A percentile compares a stretch with the other conserved stretches of the same genome.
Evolutionary conservation across 306 rosid species (phyloP).

Genomic region (Malus domestica): ASM211411v1 NC_041801.1:2849501-2850000

Average conservation of each 20-base stretch:
- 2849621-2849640: background rate
- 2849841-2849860: conserved; percentile 56
- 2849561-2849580: too few relatives aligned
- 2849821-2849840: background rate
- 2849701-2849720: conserved; percentile 63
- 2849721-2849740: conserved; percentile 36
- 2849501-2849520: conserved; percentile 46
- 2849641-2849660: conserved; percentile 17
- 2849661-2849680: conserved; percentile 60
- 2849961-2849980: conserved; percentile 63
- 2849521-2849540: conserved; percentile 66
- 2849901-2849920: conserved; percentile 96
- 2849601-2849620: background rate
- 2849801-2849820: background rate
- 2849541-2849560: background rate
- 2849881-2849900: conserved; percentile 73
- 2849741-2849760: background rate
- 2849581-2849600: background rate
- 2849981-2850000: conserved; percentile 34
- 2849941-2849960: conserved; percentile 83
- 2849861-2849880: conserved; percentile 42
- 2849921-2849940: conserved; percentile 93
- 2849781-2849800: background rate
- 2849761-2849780: background rate
- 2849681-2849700: conserved; percentile 51